Conservation (phyloP, 225 moss, liverwort and hornwort genomes). For the Polytrichum commune region DNA sequence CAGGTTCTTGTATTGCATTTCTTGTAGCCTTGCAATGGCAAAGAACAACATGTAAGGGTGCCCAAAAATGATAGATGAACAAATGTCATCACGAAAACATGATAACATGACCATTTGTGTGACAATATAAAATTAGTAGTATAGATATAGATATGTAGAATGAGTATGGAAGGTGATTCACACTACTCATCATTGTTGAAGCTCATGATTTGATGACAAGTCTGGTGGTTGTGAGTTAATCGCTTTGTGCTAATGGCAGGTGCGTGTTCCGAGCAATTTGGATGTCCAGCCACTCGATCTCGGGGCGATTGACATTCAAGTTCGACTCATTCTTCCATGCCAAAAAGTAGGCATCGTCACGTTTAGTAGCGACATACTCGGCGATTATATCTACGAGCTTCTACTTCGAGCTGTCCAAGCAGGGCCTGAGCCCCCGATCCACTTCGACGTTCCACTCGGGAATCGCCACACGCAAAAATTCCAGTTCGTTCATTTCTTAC, state of each 20-base stretch:
- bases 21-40: too few species aligned
- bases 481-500: slow-evolving; percentile 72
- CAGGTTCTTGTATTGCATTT: too few species aligned
- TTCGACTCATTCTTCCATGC: slow-evolving; percentile 57
- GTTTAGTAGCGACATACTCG: slow-evolving; percentile 56
- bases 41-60: too few species aligned
- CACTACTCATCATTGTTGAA: too few species aligned
- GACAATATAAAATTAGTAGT: too few species aligned
- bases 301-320: slow-evolving; percentile 70
- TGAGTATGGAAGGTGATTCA: too few species aligned
- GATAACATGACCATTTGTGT: too few species aligned
- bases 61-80: too few species aligned
- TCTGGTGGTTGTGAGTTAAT: too few species aligned
- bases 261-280: slow-evolving; percentile 53
- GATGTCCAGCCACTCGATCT: slow-evolving; percentile 60
- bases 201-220: too few species aligned
- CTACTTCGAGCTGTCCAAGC: slow-evolving; percentile 49
- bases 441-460: slow-evolving; percentile 65
- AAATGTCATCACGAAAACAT: too few species aligned
- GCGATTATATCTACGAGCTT: slow-evolving; percentile 66
- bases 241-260: slow-evolving; percentile 12
- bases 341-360: slow-evolving; percentile 37
- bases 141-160: too few species aligned
- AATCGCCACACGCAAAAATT: slow-evolving; percentile 58
- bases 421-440: slow-evolving; percentile 56